Conservation (phyloP, 2,329 filamentous ascomycete genomes). For the Aspergillus tubingensis region DNA sequence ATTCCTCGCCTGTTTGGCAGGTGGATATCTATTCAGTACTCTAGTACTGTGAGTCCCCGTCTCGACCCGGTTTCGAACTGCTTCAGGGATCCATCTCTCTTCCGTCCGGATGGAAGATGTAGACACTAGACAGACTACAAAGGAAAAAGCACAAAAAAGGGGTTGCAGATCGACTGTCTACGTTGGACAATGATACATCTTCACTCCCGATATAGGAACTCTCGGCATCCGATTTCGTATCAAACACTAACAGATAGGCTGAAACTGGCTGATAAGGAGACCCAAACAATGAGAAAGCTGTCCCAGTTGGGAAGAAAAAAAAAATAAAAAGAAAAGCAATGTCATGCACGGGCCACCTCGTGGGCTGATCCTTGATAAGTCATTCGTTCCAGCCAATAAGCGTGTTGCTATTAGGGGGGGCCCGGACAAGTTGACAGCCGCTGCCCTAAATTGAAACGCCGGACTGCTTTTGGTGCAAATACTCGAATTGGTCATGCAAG, state of each 20-base stretch:
- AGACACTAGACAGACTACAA: too few relatives aligned
- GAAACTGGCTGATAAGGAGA: neutral
- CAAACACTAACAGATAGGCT: neutral
- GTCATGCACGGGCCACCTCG: neutral
- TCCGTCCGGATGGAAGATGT: neutral
- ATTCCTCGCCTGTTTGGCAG: neutral
- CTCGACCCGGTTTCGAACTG: neutral
- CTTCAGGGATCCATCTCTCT: neutral
- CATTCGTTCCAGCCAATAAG: neutral
- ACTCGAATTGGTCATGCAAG: neutral
- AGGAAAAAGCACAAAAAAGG: neutral
- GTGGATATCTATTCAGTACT: too few relatives aligned
- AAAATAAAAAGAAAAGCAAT: neutral
- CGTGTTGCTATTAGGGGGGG: neutral
- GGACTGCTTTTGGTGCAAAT: neutral
- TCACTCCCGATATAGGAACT: neutral
- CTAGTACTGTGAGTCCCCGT: neutral
- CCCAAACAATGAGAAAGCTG: neutral
- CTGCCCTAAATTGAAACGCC: neutral
- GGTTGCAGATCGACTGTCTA: neutral
- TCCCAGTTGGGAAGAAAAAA: neutral
- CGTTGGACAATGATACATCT: neutral
- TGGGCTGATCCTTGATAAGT: constrained; percentile 4
- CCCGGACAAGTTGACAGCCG: neutral
- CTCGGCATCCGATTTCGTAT: neutral